Evolutionary conservation across 75 land plant genomes (phyloP).

Genomic region (Pinus albicaulis): DNA sequence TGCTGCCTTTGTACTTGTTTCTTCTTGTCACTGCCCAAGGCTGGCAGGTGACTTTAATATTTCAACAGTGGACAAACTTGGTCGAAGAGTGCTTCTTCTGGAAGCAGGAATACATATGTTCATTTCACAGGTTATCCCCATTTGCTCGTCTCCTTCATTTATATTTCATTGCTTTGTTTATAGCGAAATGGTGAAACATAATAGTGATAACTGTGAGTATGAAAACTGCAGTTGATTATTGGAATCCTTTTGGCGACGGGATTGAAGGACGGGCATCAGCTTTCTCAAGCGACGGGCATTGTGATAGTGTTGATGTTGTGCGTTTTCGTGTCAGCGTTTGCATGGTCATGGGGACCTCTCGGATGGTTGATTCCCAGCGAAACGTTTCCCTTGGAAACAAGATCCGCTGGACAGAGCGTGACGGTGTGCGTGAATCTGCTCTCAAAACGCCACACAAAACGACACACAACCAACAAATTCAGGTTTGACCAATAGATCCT

Average conservation of each 20-base stretch:
- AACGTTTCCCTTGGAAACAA: constrained; percentile 69
- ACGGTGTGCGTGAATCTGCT: constrained; percentile 64
- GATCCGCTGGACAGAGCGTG: constrained; percentile 65
- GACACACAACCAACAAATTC: too few species aligned
- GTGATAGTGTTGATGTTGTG: constrained; percentile 14
- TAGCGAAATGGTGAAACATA: neutral
- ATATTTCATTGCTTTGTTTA: constrained; percentile 1
- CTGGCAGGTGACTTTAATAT: too few species aligned
- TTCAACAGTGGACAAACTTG: constrained; percentile 58
- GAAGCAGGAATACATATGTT: constrained; percentile 80
- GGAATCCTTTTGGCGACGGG: constrained; percentile 13
- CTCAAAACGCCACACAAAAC: too few species aligned
- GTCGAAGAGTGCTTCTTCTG: constrained; percentile 52
- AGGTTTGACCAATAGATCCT: too few species aligned
- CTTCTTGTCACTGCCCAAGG: too few species aligned
- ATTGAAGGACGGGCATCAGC: constrained; percentile 7
- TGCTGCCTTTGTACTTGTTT: too few species aligned
- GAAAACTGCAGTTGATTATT: constrained; percentile 47
- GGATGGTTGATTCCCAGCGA: constrained; percentile 87
- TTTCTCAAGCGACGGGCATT: neutral
- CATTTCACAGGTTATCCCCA: constrained; percentile 64
- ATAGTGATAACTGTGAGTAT: constrained; percentile 28
- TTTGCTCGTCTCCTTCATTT: too few species aligned
- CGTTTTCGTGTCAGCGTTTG: constrained; percentile 33
- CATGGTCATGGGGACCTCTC: constrained; percentile 88